Evolutionary conservation across 495 filamentous ascomycete genomes (phyloP).

Genomic region (Annulohypoxylon stygium): DNA sequence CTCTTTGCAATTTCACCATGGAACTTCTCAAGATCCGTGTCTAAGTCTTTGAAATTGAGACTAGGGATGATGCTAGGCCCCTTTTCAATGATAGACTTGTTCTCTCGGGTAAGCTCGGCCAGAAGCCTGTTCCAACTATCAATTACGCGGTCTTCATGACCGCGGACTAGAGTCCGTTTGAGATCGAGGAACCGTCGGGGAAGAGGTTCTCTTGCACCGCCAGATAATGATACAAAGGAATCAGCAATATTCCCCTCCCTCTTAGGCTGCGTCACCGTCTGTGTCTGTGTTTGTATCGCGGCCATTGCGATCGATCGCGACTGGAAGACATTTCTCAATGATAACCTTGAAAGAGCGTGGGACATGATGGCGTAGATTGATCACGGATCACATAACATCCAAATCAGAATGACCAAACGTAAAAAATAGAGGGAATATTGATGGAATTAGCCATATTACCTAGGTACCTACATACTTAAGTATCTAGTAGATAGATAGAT

Average conservation of each 20-base stretch:
- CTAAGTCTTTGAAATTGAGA: conserved; percentile 68
- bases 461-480: not conserved
- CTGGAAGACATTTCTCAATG: conserved; percentile 15
- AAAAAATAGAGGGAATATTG: not conserved
- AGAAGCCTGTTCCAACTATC: conserved; percentile 80
- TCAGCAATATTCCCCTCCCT: conserved; percentile 82
- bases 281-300: conserved; percentile 24
- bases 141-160: conserved; percentile 71
- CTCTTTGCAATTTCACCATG: conserved; percentile 68
- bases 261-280: conserved; percentile 45
- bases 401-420: not conserved
- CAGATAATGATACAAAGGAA: conserved; percentile 84
- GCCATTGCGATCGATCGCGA: conserved; percentile 32
- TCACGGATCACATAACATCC: not conserved
- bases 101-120: conserved; percentile 64
- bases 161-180: conserved; percentile 73
- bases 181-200: conserved; percentile 80
- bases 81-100: conserved; percentile 57
- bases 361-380: conserved; percentile 3
- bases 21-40: conserved; percentile 59
- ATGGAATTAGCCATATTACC: not conserved
- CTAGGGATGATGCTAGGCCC: conserved; percentile 67
- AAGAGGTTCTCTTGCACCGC: conserved; percentile 71
- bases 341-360: conserved; percentile 10
- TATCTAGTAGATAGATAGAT: not conserved